A percentile compares a stretch with the other conserved stretches of the same genome.
Evolutionary conservation across 805 yeast genomes (phyloP).

Genomic region (Lipomyces spencermartinsiae): DNA sequence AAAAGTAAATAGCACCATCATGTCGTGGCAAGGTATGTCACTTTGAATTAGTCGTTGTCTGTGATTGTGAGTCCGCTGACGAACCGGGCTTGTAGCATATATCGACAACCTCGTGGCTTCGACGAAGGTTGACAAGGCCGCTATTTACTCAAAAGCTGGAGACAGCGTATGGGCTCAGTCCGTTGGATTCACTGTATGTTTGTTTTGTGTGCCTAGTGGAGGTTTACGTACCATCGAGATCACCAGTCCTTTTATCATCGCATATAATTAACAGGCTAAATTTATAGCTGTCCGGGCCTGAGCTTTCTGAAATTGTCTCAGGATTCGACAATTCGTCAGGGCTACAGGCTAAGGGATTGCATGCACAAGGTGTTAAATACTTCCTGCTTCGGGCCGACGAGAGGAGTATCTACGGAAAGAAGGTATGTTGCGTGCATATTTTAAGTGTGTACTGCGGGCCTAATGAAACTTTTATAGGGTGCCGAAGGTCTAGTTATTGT

Average conservation of each 20-base stretch:
- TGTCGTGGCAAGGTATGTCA: conserved; percentile 48
- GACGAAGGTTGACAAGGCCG: conserved; percentile 89
- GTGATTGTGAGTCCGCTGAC: neutral
- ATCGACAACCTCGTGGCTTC: conserved; percentile 91
- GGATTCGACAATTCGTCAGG: conserved; percentile 82
- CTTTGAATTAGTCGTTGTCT: neutral
- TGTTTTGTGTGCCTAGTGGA: neutral
- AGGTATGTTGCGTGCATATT: conserved; percentile 40
- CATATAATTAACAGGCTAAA: conserved; percentile 8
- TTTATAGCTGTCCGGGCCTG: conserved; percentile 61
- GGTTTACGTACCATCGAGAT: neutral
- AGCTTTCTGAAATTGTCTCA: conserved; percentile 71
- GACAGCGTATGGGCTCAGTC: conserved; percentile 93
- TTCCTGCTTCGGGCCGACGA: conserved; percentile 88
- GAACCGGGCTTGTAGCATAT: conserved; percentile 65
- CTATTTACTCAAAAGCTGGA: conserved; percentile 92
- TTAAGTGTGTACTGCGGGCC: neutral
- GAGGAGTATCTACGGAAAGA: conserved; percentile 92
- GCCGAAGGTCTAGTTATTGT: conserved; percentile 89
- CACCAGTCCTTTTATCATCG: neutral
- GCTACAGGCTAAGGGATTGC: conserved; percentile 86
- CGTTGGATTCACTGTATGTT: conserved; percentile 57
- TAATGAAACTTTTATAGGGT: conserved; percentile 51
- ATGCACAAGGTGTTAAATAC: conserved; percentile 83
- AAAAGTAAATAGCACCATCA: conserved; percentile 18